Conservation (phyloP, 805 yeast genomes). For the Pichia rugopelliculosa region DNA sequence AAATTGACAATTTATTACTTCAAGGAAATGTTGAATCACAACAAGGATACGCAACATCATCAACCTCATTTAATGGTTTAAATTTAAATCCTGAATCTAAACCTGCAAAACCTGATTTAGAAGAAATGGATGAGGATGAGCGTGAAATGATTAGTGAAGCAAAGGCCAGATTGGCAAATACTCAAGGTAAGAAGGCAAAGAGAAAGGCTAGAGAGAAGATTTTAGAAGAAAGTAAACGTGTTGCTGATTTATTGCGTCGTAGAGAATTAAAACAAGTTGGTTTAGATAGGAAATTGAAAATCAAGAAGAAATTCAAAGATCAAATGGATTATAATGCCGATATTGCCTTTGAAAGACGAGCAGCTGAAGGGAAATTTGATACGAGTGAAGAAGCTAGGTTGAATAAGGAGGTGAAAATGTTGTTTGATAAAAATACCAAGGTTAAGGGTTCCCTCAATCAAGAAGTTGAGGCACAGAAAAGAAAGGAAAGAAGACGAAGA, state of each 20-base stretch:
- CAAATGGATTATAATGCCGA: constrained; percentile 80
- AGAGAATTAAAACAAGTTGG: constrained; percentile 81
- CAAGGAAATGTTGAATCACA: constrained; percentile 16
- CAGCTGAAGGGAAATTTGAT: constrained; percentile 63
- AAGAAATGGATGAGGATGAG: constrained; percentile 80
- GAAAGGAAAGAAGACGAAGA: constrained; percentile 12
- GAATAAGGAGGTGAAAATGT: constrained; percentile 21
- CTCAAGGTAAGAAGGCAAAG: constrained; percentile 92
- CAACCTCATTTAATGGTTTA: constrained; percentile 40
- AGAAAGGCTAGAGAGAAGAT: constrained; percentile 80
- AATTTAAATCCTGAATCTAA: constrained; percentile 68
- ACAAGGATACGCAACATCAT: constrained; percentile 3
- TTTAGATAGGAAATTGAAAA: constrained; percentile 40
- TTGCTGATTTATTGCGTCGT: constrained; percentile 71
- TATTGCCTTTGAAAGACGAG: constrained; percentile 68
- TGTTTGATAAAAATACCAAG: constrained; percentile 39
- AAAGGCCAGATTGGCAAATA: constrained; percentile 79
- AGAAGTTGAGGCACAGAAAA: constrained; percentile 27
- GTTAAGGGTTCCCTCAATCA: constrained; percentile 38
- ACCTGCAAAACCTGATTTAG: constrained; percentile 77
- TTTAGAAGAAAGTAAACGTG: constrained; percentile 67
- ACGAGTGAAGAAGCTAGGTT: constrained; percentile 45
- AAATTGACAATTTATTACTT: constrained; percentile 19
- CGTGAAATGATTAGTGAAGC: constrained; percentile 94
- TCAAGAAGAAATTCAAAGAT: constrained; percentile 45